Evolutionary conservation across 768 basidiomycete genomes (phyloP), one percentile per base, ranked within the genome.

Genomic region (Calocera viscosa): DNA sequence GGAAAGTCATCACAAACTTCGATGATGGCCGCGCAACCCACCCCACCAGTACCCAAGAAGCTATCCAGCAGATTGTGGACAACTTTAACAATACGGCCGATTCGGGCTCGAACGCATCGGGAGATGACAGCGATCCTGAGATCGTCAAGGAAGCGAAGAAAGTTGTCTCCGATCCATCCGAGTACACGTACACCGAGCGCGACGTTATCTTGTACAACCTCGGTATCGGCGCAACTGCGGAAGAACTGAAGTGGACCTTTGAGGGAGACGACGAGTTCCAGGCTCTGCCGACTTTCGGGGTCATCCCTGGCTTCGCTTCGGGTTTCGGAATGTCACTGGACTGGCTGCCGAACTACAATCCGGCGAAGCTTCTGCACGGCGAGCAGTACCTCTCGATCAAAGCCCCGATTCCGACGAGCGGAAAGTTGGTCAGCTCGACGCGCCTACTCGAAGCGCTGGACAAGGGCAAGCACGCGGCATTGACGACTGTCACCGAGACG

Each of bases 141-240:
- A 77, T 92, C 66, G 91, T 98, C 66, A 84, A 79, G 2, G 84
- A 91, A 41, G 93, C 90, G 30, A 97, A 98, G 82, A 83, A 82
- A 73, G 60, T 69, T 24, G 73, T 79, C 1, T 73, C 79, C 0
- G 81, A 85, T 3, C 79, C 84, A 3, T 78, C 81, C 43, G 83
- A 85, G 43, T 94, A 84, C 77, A 80, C 75, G 24, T 99, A 90
- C 76, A 86, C 87, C 8, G 93, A 96, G 79, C 83, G 90, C 32
- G 94, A 98, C 73, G 84, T 97, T 39, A 89, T 96, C 69, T 80
- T 98, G 11, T 99, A 98, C 80, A 97, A 97, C 77, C 81, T 98
- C 38, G 94, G 95, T 39, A 77, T 98, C 67, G 96, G 96, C 12
- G 96, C 94, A 26, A 94, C 88, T 0, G 94, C 89, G 77, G 84